phyloP scores from a whole-genome alignment of 176 grass and related monocot genomes.

The Triticum timopheevii region DNA sequence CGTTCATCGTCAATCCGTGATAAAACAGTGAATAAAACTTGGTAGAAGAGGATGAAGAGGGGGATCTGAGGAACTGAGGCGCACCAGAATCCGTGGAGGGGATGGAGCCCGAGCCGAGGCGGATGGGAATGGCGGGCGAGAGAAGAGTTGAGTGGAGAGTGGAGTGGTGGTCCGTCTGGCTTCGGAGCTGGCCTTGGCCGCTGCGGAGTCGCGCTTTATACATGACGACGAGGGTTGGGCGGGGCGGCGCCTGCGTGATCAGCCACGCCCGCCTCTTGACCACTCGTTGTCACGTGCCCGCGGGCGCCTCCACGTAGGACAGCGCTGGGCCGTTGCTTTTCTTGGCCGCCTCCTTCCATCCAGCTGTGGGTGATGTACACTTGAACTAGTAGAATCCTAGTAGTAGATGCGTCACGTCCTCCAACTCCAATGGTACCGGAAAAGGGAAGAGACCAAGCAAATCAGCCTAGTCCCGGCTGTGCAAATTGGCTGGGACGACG shows the following conservation, averaged over 20 bases:
- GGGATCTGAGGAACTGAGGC: not conserved
- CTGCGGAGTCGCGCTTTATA: constrained; percentile 27
- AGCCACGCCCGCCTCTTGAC: constrained; percentile 1
- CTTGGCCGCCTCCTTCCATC: not conserved
- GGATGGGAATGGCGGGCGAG: too few relatives aligned
- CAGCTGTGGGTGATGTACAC: not conserved
- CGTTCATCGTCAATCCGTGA: not conserved
- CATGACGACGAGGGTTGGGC: not conserved
- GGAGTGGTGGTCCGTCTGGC: too few relatives aligned
- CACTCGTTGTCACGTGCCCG: constrained; percentile 15
- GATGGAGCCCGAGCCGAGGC: not conserved
- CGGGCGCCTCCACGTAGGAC: constrained; percentile 8
- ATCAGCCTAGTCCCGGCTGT: not conserved
- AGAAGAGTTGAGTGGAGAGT: too few relatives aligned
- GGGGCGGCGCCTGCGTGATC: not conserved
- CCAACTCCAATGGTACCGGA: not conserved
- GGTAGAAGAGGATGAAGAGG: too few relatives aligned
- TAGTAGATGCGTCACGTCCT: not conserved
- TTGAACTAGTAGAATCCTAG: too few relatives aligned
- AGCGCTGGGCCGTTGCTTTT: not conserved
- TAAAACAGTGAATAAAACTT: not conserved
- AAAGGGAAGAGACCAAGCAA: not conserved
- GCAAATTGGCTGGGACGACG: too few relatives aligned
- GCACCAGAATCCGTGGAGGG: constrained; percentile 7
- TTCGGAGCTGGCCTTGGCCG: too few relatives aligned